Evolutionary conservation across 352 stramenopile species (phyloP), one percentile per base, ranked within the genome.

Genomic region (Phytophthora quininea): DNA sequence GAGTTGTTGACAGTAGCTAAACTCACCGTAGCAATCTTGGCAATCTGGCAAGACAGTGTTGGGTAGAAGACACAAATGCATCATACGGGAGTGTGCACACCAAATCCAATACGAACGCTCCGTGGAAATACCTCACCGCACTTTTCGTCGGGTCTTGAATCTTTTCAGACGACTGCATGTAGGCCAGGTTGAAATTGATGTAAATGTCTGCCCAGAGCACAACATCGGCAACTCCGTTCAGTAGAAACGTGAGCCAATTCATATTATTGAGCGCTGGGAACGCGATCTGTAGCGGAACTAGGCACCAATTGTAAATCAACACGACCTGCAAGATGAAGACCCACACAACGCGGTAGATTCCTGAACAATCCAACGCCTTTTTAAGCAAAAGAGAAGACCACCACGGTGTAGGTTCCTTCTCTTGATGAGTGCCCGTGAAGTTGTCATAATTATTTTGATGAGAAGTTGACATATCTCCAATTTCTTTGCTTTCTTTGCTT

Each of bases 121-220:
- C 54, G 12, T 55, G 61, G 5, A 67, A 54, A 30, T 85, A 71
- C 31, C 79, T 64, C 3, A 30, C 30, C 2, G 75, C 73, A 10
- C 60, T 73, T 19, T 74, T 73, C 33, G 54, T 46, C 15, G 77
- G 54, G 12, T 76, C 63, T 3, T 61, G 58, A 7, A 81, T 59
- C 45, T 50, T 74, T 49, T 84, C 77, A 7, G 78, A 58, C 3
- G 67, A 50, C 1, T 52, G 51, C 8, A 59, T 73, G 46, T 68
- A 72, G 7, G 60, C 56, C 24, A 85, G 42, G 45, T 87, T 80
- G 51, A 76, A 72, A 38, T 77, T 84, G 8, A 69, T 31, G 62
- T 85, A 89, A 3, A 89, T 67, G 37, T 89, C 80, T 3, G 47
- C 50, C 54, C 71, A 77, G 5, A 89, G 68, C 2, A 82, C n/a